Evolutionary conservation across 306 rosid genomes (phyloP).

Genomic region (Arachis hypogaea): DNA sequence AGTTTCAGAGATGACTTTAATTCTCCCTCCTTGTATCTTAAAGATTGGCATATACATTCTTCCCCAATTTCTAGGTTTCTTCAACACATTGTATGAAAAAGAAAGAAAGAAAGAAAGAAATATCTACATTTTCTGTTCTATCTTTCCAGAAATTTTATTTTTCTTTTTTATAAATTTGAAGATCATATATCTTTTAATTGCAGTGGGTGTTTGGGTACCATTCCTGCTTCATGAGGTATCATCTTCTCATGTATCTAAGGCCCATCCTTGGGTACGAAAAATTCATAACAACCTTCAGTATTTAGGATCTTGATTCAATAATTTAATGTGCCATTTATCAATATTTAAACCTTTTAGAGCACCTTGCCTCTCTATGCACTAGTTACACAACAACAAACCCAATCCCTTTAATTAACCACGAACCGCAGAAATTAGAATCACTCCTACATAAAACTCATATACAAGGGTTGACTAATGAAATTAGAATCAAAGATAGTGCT

Average conservation of each 20-base stretch:
- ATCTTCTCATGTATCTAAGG: conserved; percentile 56
- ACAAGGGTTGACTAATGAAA: too few species aligned
- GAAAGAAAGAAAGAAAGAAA: too few species aligned
- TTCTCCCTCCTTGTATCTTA: too few species aligned
- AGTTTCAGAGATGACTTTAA: too few species aligned
- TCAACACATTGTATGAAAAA: too few species aligned
- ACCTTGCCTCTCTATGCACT: conserved; percentile 83
- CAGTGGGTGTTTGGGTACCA: conserved; percentile 83
- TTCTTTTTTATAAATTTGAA: not conserved
- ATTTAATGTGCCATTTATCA: not conserved
- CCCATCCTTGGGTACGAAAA: conserved; percentile 70
- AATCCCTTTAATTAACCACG: too few species aligned
- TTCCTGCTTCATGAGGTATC: conserved; percentile 69
- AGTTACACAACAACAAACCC: conserved; percentile 52
- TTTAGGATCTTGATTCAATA: not conserved
- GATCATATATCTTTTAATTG: conserved; percentile 30
- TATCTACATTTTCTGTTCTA: not conserved
- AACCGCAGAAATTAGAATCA: too few species aligned
- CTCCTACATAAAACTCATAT: too few species aligned
- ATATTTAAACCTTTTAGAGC: conserved; percentile 45
- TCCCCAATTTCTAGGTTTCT: too few species aligned
- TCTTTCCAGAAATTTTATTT: not conserved
- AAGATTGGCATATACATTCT: too few species aligned
- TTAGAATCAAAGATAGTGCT: too few species aligned
- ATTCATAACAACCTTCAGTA: not conserved